phyloP scores from a whole-genome alignment of 345 rosid genomes.

The Mangifera indica region DNA sequence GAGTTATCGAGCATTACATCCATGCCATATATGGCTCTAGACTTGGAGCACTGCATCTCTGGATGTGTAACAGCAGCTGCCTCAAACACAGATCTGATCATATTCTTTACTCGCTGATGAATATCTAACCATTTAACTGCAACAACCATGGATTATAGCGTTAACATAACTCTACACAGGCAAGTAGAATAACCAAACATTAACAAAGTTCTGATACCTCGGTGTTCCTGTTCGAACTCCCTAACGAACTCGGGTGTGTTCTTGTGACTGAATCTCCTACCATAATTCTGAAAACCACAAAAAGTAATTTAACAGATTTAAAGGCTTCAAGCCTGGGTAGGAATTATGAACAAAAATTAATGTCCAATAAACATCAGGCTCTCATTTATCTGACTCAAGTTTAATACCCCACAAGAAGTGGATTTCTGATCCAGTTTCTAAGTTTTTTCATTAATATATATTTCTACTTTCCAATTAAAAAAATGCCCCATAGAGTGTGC shows the following conservation, averaged over 20 bases:
- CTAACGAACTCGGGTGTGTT: slow-evolving; percentile 72
- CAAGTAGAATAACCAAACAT: slow-evolving; percentile 8
- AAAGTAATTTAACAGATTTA: slow-evolving; percentile 13
- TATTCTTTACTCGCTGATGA: slow-evolving; percentile 53
- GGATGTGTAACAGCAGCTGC: slow-evolving; percentile 86
- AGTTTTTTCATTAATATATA: too few species aligned
- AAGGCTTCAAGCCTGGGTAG: not conserved
- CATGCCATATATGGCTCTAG: slow-evolving; percentile 87
- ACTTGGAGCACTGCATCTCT: slow-evolving; percentile 76
- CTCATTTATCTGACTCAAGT: not conserved
- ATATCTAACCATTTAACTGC: slow-evolving; percentile 85
- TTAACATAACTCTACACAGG: not conserved
- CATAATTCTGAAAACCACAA: slow-evolving; percentile 67
- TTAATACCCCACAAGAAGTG: not conserved
- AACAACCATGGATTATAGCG: slow-evolving; percentile 12
- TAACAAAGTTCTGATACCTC: slow-evolving; percentile 41
- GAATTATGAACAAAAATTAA: not conserved
- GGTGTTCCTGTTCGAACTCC: slow-evolving; percentile 82
- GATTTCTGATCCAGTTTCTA: too few species aligned
- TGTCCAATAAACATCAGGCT: not conserved
- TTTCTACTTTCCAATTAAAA: too few species aligned
- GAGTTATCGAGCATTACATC: slow-evolving; percentile 86
- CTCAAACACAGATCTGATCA: slow-evolving; percentile 70
- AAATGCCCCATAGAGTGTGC: not conserved
- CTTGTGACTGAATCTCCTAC: slow-evolving; percentile 75